A percentile compares a stretch with the other conserved stretches of the same genome.
These are phyloP conservation scores for Cryphonectria radicalis DNA, from an alignment of 2,329 filamentous ascomycete genomes.

Conservation along the genomic window DNA sequence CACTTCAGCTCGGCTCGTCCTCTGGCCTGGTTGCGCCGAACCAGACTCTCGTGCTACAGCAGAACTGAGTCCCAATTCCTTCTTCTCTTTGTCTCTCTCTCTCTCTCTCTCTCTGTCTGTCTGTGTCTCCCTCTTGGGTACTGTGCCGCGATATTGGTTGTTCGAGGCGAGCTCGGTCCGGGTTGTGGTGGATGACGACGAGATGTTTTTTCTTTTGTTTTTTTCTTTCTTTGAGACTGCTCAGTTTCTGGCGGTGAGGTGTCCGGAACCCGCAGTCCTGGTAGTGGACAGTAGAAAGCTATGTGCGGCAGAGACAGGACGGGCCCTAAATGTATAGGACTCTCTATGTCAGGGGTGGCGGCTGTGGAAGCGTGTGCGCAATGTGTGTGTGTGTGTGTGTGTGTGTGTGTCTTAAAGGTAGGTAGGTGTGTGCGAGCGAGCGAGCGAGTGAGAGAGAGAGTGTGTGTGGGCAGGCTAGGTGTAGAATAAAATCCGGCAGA, in stretches of 20 bases:
- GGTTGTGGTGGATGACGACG: neutral
- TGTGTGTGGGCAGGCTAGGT: slow-evolving; percentile 7
- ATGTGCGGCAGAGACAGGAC: slow-evolving; percentile 4
- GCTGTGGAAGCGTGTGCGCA: neutral
- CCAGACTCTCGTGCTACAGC: slow-evolving; percentile 6
- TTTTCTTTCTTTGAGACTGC: neutral
- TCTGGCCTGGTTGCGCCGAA: neutral
- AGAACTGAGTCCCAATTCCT: neutral
- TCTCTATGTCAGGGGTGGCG: neutral
- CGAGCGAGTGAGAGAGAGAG: neutral
- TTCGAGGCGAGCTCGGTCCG: neutral
- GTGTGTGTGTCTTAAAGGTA: neutral
- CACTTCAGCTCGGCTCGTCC: slow-evolving; percentile 11
- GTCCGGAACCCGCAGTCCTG: neutral
- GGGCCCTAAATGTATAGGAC: slow-evolving; percentile 2
- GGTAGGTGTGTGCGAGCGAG: neutral
- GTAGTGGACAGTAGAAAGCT: slow-evolving; percentile 1
- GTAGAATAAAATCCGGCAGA: slow-evolving; percentile 17
- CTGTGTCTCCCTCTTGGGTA: neutral
- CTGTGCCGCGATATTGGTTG: too few species aligned
- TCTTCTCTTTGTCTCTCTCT: neutral
- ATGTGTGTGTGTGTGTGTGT: neutral
- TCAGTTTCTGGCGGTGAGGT: slow-evolving; percentile 12
- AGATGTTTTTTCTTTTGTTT: too few species aligned
- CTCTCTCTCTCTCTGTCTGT: too few species aligned